Conservation (phyloP, 2,329 filamentous ascomycete species). For the Chrysosporium keratinophilum region DNA sequence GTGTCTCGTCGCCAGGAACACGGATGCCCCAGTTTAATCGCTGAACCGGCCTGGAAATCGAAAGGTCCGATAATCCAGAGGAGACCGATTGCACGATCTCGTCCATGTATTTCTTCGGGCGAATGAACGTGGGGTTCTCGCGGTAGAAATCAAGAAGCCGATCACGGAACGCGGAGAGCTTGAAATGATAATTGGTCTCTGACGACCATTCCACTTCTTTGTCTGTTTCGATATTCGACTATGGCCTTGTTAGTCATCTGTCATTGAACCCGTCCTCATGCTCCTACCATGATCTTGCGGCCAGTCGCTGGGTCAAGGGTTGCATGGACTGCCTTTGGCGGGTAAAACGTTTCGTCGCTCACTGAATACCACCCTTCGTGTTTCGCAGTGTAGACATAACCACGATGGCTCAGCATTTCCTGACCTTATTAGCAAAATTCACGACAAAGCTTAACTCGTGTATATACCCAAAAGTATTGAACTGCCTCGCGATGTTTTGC, state of each 20-base stretch:
- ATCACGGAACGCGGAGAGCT: slow-evolving; percentile 72
- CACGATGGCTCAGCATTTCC: slow-evolving; percentile 60
- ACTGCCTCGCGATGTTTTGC: slow-evolving; percentile 71
- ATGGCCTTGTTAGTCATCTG: not conserved
- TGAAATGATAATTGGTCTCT: slow-evolving; percentile 91
- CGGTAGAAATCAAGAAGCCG: slow-evolving; percentile 67
- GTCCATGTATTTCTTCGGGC: slow-evolving; percentile 61
- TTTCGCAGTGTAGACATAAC: slow-evolving; percentile 71
- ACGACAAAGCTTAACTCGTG: not conserved
- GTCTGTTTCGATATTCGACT: slow-evolving; percentile 69
- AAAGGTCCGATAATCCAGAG: slow-evolving; percentile 72
- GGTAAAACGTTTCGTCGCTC: slow-evolving; percentile 94
- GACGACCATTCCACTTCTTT: slow-evolving; percentile 92
- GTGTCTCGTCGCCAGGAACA: slow-evolving; percentile 70
- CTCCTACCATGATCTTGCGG: slow-evolving; percentile 60
- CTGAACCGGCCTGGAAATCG: slow-evolving; percentile 69
- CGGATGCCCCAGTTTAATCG: slow-evolving; percentile 79
- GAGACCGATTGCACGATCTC: slow-evolving; percentile 68
- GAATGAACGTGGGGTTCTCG: slow-evolving; percentile 66
- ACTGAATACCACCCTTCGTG: slow-evolving; percentile 96
- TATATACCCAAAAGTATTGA: slow-evolving; percentile 67
- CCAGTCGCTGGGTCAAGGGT: slow-evolving; percentile 71
- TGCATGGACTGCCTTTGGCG: slow-evolving; percentile 61
- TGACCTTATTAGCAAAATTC: slow-evolving; percentile 19
- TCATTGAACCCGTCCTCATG: not conserved